phyloP scores from a whole-genome alignment of 1,139 yeast genomes.

The Nakaseomyces sp. region DNA sequence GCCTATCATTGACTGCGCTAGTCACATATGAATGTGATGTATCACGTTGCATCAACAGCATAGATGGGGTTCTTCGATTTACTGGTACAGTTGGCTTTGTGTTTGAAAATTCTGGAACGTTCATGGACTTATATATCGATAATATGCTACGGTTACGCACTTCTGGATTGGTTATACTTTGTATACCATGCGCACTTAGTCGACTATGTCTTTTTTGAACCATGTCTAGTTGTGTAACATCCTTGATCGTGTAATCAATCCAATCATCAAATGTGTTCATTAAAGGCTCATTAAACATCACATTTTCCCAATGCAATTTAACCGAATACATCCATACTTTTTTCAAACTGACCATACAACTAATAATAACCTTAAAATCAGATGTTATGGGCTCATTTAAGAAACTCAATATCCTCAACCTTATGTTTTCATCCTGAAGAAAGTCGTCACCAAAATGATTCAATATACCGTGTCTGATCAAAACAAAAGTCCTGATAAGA shows the following conservation, averaged over 20 bases:
- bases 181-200: constrained; percentile 26
- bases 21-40: constrained; percentile 15
- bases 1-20: not conserved
- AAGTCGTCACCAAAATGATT: constrained; percentile 71
- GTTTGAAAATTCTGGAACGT: constrained; percentile 17
- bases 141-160: constrained; percentile 28
- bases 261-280: constrained; percentile 17
- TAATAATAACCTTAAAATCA: constrained; percentile 35
- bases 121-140: constrained; percentile 20
- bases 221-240: constrained; percentile 17
- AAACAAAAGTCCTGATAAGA: constrained; percentile 78
- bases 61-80: constrained; percentile 24
- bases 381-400: constrained; percentile 37
- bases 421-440: constrained; percentile 38
- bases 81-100: constrained; percentile 5
- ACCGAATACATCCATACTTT: constrained; percentile 32
- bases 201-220: constrained; percentile 19
- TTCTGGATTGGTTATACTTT: constrained; percentile 28
- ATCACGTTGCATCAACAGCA: constrained; percentile 30
- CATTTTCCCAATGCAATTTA: constrained; percentile 24
- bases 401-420: constrained; percentile 41
- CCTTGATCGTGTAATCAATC: constrained; percentile 21
- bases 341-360: constrained; percentile 37
- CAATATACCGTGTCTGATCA: constrained; percentile 79
- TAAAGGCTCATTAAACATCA: constrained; percentile 18